Evolutionary conservation across 1,284 basidiomycete species (phyloP).

Genomic region (Earliella scabrosa): DNA sequence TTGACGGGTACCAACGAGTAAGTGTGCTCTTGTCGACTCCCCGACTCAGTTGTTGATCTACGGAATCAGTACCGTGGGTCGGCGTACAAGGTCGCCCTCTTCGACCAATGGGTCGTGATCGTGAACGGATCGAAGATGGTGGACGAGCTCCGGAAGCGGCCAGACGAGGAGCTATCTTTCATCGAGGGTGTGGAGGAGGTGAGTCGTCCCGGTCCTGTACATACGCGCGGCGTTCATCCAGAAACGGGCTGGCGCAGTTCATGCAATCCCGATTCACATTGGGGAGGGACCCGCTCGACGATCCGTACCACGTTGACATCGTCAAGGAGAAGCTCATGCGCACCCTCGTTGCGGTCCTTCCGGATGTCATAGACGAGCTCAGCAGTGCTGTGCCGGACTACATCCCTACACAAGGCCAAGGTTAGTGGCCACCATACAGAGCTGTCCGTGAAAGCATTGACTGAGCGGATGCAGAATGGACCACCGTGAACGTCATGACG

Average conservation of each 20-base stretch:
- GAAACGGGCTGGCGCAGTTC: not conserved
- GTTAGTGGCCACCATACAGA: no score
- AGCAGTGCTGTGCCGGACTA: constrained; percentile 23
- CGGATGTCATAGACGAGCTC: constrained; percentile 36
- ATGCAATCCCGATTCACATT: constrained; percentile 10
- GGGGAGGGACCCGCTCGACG: constrained; percentile 5
- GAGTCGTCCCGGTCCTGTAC: no score
- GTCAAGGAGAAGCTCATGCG: constrained; percentile 30
- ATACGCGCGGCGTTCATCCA: no score
- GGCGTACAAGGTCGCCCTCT: constrained; percentile 45
- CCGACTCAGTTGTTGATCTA: not conserved
- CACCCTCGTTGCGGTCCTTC: constrained; percentile 28
- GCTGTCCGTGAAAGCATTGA: no score
- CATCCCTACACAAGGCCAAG: constrained; percentile 18
- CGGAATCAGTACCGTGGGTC: constrained; percentile 37
- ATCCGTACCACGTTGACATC: constrained; percentile 32
- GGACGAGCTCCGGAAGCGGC: constrained; percentile 45
- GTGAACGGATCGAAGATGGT: constrained; percentile 37
- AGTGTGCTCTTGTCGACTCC: not conserved
- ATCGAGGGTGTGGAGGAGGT: constrained; percentile 36
- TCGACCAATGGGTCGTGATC: constrained; percentile 45
- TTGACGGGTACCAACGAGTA: constrained; percentile 29
- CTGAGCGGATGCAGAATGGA: constrained; percentile 25
- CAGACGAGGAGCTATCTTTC: constrained; percentile 44
- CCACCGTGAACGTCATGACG: constrained; percentile 8